Evolutionary conservation across 352 stramenopile genomes (phyloP), one percentile per base, ranked within the genome.

Genomic region (Phytophthora syringae): DNA sequence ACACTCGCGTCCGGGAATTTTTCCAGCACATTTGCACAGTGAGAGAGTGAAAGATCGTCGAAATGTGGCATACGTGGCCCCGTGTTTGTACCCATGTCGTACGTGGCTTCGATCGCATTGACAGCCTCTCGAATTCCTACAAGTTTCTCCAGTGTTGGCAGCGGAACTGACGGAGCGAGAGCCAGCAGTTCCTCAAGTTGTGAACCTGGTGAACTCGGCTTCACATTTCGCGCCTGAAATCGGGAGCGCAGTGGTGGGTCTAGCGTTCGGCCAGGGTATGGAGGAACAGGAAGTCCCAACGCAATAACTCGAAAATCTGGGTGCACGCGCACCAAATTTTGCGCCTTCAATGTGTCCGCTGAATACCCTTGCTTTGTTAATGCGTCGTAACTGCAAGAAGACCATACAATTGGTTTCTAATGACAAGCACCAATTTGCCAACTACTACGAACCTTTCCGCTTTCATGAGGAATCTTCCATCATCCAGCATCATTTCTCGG

Each of bases 281-380:
- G 89, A 32, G 92, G 92, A 47, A 91, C 80, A 1, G 92, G 89
- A 2, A 98, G 63, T 39, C 85, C 92, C 11, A 98, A 72, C 0
- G 93, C 96, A 32, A 98, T 92, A 21, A 99, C 95, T 21, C 95
- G 86, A 75, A 99, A 99, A 60, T 97, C 82, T 3, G 79, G 82
- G 64, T 98, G 89, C 12, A 98, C 86, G n/a, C 85, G 84, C 24
- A 95, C 75, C 11, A 97, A 61, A 24, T 91, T 92, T 60, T 91
- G 85, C 4, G 60, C 69, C 11, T 69, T 36, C 18, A 93, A 73
- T 24, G 79, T 75, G 7, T 70, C 73, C 3, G 60, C 51, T 2
- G 83, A 80, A 48, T 89, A 89, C 11, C 83, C 85, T 36, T 74
- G 67, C 5, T 70, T 68, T 3, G 92, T 60, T 30, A 93, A 64